Conservation (phyloP, 176 grass and related monocot genomes). For the Aegilops tauschii region DNA sequence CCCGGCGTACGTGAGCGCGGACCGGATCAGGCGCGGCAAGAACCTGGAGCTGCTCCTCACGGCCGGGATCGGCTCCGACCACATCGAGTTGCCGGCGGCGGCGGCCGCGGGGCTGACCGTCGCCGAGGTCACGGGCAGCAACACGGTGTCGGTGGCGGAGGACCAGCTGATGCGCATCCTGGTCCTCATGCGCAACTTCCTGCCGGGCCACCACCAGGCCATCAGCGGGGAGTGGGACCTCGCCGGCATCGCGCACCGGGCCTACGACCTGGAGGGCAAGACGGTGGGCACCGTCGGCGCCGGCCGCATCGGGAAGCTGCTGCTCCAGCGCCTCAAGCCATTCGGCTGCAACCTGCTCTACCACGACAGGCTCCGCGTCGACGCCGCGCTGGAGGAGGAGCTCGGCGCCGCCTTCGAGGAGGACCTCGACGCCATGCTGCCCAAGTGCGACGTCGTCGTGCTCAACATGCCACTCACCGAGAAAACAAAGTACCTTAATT, state of each 20-base stretch:
- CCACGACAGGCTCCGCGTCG: conserved; percentile 36
- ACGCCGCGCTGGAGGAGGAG: conserved; percentile 35
- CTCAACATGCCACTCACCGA: conserved; percentile 58
- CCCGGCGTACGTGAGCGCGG: conserved; percentile 51
- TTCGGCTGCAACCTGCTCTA: conserved; percentile 51
- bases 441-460: conserved; percentile 52
- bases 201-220: conserved; percentile 38
- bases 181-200: conserved; percentile 49
- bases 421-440: conserved; percentile 57
- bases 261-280: conserved; percentile 51
- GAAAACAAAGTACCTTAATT: conserved; percentile 6
- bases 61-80: conserved; percentile 17
- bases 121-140: conserved; percentile 56
- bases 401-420: conserved; percentile 34
- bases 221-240: conserved; percentile 44
- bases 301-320: conserved; percentile 25
- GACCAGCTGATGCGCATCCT: conserved; percentile 57
- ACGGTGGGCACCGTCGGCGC: conserved; percentile 55
- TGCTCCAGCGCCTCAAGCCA: conserved; percentile 16
- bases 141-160: conserved; percentile 60
- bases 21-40: conserved; percentile 25
- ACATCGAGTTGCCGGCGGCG: background rate
- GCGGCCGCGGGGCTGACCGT: conserved; percentile 33
- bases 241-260: conserved; percentile 42
- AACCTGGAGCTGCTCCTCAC: conserved; percentile 41